These are phyloP conservation scores for Podospora didyma DNA, from an alignment of 495 filamentous ascomycete species.

Conservation along the genomic window DNA sequence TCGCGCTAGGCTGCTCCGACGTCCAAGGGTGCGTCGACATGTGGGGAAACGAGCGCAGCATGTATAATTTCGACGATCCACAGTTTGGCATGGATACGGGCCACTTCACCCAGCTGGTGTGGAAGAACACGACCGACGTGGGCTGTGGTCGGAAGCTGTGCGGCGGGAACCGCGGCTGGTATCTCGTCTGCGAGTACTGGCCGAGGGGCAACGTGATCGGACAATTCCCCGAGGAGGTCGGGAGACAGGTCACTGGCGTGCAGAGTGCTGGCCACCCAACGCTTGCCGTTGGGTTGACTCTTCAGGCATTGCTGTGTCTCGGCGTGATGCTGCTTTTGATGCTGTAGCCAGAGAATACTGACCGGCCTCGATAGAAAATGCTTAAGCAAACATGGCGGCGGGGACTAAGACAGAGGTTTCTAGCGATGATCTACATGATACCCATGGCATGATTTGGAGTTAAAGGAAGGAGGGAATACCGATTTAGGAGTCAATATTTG, in stretches of 20 bases:
- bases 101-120: constrained; percentile 83
- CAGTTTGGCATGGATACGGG: constrained; percentile 65
- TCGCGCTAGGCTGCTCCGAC: constrained; percentile 64
- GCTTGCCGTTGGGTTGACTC: background rate
- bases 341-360: background rate
- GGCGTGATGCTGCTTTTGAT: background rate
- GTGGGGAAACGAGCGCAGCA: constrained; percentile 61
- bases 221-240: constrained; percentile 49
- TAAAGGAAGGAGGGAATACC: too few species aligned
- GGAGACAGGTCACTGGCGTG: constrained; percentile 19
- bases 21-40: constrained; percentile 54
- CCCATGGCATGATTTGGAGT: too few species aligned
- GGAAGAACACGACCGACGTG: constrained; percentile 64
- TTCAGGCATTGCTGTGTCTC: background rate
- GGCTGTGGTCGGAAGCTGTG: constrained; percentile 67
- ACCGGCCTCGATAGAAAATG: too few species aligned
- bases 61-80: constrained; percentile 55
- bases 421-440: background rate
- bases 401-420: too few species aligned
- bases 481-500: too few species aligned
- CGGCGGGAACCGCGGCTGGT: constrained; percentile 57
- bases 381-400: too few species aligned
- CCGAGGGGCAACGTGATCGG: constrained; percentile 71
- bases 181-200: constrained; percentile 76
- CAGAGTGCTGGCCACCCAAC: background rate